Base-by-base conservation (phyloP, 2,329 filamentous ascomycete genomes). In the Westerdykella aurantiaca region DNA sequence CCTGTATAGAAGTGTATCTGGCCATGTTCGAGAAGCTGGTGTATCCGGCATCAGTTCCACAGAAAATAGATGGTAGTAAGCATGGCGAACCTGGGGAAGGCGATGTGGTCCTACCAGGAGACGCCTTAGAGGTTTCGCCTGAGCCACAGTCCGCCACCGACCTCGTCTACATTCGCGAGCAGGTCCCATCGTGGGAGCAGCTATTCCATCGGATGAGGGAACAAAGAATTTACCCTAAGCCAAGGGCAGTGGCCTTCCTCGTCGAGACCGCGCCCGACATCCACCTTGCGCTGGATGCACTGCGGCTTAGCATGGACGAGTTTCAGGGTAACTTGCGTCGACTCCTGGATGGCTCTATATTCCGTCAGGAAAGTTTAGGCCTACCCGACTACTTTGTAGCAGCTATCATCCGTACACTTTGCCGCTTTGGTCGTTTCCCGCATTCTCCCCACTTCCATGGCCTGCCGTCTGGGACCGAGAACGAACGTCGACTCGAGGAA, bases 91-190 rank as follows among this genome's bases (percentile, higher is more conserved):
- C 6, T 59, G 55, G 2, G 3, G 50, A 56, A 4, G 53, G 63
- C 18, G 48, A 57, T 14, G 39, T 52, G 3, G 55, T 72, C 12
- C 57, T 79, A 2, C 80, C 83, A 5, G 85, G 85, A 11, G 83
- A 86, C 52, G 70, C 70, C 33, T 71, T 64, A 45, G 79, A 82
- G 55, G 68, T 77, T 9, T 65, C 72, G 35, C 70, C 78, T 5
- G 72, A 80, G 16, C 68, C 81, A 16, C 73, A 79, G 43, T 63
- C 86, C 74, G 62, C 75, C 74, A 56, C 85, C 46, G 76, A 82
- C n/a, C 79, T 82, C 43, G 84, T 86, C 45, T 79, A 79, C 51
- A 75, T 80, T 33, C 73, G 79, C n/a, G 68, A 81, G 35, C 69
- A 73, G 12, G 79, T 84, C 1, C 85, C 85, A 2, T 74, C 71